A percentile compares a stretch with the other conserved stretches of the same genome.
phyloP scores from a whole-genome alignment of 2,329 filamentous ascomycete genomes.

The Acephala macrosclerotiorum region DNA sequence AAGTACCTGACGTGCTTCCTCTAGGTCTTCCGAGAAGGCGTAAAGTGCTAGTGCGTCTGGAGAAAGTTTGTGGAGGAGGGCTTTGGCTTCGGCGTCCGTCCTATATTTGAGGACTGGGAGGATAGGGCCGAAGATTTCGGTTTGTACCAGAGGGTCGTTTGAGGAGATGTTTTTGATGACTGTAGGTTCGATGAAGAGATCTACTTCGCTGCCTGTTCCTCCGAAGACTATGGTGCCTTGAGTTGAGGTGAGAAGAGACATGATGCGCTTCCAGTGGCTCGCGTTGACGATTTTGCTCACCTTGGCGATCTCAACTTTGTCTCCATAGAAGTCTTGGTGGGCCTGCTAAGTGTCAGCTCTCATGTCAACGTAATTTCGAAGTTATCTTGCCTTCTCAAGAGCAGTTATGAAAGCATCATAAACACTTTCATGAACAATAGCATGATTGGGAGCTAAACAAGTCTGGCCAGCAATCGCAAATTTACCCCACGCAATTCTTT shows the following conservation, averaged over 20 bases:
- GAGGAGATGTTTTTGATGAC: conserved; percentile 4
- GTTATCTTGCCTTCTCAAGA: background rate
- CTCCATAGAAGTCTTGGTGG: background rate
- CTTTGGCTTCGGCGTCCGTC: background rate
- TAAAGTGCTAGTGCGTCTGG: background rate
- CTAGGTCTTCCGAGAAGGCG: background rate
- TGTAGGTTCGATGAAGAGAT: conserved; percentile 9
- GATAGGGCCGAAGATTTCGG: conserved; percentile 16
- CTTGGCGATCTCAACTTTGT: background rate
- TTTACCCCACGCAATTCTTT: conserved; percentile 19
- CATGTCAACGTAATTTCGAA: background rate
- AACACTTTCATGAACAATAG: conserved; percentile 13
- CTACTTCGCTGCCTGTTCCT: background rate
- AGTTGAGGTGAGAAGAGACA: background rate
- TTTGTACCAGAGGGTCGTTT: conserved; percentile 8
- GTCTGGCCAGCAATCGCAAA: conserved; percentile 18
- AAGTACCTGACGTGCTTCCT: background rate
- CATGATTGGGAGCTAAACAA: conserved; percentile 14
- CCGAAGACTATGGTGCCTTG: conserved; percentile 2
- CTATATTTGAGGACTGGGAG: conserved; percentile 14
- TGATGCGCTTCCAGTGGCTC: conserved; percentile 11
- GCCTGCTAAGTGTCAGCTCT: background rate
- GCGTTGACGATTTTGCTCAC: conserved; percentile 15
- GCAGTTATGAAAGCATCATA: conserved; percentile 15
- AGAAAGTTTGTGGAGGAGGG: background rate